Evolutionary conservation across 768 basidiomycete species (phyloP).

Genomic region (Candolleomyces efflorescens): DNA sequence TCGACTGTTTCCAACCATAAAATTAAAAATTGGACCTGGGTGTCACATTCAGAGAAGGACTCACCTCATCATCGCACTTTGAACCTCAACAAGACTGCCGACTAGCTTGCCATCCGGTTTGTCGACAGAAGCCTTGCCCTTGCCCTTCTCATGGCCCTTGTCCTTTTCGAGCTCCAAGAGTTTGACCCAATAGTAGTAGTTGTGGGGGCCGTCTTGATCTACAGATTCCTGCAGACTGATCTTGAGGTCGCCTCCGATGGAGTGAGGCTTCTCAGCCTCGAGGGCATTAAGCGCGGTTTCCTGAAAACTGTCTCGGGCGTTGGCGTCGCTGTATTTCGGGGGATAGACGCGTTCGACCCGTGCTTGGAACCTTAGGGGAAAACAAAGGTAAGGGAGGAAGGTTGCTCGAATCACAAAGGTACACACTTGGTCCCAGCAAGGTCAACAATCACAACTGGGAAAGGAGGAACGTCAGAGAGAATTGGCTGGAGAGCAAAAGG

Average conservation of each 20-base stretch:
- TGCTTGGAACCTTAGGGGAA: conserved; percentile 65
- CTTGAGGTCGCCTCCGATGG: conserved; percentile 76
- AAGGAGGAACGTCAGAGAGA: conserved; percentile 10
- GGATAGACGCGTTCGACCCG: conserved; percentile 76
- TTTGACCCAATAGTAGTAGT: conserved; percentile 86
- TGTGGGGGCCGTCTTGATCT: conserved; percentile 68
- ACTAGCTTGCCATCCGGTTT: conserved; percentile 55
- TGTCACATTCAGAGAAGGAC: conserved; percentile 13
- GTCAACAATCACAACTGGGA: conserved; percentile 79
- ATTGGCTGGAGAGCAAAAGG: not conserved
- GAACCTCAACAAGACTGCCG: conserved; percentile 81
- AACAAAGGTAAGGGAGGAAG: conserved; percentile 12
- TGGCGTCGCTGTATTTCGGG: conserved; percentile 48
- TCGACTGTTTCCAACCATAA: conserved; percentile 49
- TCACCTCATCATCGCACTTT: conserved; percentile 76
- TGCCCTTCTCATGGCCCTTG: conserved; percentile 59
- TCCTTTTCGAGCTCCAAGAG: conserved; percentile 75
- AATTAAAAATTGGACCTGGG: not conserved
- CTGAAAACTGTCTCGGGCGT: conserved; percentile 47
- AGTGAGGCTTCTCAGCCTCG: conserved; percentile 58
- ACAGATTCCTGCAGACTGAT: conserved; percentile 67
- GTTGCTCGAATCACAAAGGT: not conserved
- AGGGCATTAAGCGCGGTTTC: conserved; percentile 35
- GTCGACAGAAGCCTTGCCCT: conserved; percentile 45
- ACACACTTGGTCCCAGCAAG: conserved; percentile 80